phyloP scores from a whole-genome alignment of 148 eudicot genomes.

The Bassia scoparia region DNA sequence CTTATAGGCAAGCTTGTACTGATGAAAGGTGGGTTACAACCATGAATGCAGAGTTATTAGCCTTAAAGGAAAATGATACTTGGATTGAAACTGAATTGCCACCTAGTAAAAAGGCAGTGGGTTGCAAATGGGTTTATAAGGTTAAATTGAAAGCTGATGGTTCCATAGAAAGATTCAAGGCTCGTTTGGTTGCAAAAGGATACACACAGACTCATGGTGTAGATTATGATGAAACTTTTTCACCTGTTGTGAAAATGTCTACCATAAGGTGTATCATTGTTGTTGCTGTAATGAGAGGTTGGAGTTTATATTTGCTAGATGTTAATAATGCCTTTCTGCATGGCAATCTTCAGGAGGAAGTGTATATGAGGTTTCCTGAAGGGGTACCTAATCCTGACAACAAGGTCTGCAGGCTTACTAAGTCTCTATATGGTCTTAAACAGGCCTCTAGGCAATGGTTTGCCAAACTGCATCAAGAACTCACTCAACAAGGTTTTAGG shows the following conservation, averaged over 20 bases:
- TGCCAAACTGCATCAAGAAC: background rate
- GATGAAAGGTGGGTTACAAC: background rate
- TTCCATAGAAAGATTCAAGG: background rate
- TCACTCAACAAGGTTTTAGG: background rate
- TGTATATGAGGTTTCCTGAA: background rate
- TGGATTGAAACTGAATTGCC: background rate
- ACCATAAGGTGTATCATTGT: background rate
- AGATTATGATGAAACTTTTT: background rate
- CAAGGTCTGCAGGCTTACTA: background rate
- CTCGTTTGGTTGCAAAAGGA: background rate
- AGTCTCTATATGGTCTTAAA: background rate
- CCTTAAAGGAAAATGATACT: background rate
- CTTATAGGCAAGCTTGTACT: background rate
- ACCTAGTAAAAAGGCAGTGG: background rate
- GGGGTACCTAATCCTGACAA: background rate
- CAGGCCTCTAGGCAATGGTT: background rate
- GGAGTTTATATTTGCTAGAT: background rate
- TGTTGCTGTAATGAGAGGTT: background rate
- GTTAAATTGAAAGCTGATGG: background rate
- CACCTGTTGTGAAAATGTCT: background rate
- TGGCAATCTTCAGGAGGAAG: background rate
- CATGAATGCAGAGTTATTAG: background rate
- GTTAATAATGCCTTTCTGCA: background rate
- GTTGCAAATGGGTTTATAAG: background rate
- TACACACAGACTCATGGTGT: background rate